phyloP scores from a whole-genome alignment of 2,329 filamentous ascomycete species.

The Monilinia polystroma region DNA sequence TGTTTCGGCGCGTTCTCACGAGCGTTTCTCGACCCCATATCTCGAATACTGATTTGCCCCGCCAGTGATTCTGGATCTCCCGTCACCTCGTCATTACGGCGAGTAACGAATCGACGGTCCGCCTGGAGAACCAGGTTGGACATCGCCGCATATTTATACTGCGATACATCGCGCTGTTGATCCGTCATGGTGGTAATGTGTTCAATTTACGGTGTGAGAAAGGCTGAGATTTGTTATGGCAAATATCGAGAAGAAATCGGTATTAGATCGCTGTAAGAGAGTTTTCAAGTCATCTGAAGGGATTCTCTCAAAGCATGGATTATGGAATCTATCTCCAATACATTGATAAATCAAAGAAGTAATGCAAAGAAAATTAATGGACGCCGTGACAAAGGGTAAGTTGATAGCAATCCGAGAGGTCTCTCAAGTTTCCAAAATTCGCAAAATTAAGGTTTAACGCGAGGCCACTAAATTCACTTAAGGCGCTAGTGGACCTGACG shows the following conservation, averaged over 20 bases:
- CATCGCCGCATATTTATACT: conserved; percentile 99
- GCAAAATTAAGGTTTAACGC: conserved; percentile 25
- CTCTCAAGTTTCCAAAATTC: conserved; percentile 20
- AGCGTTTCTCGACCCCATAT: conserved; percentile 86
- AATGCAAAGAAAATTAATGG: conserved; percentile 13
- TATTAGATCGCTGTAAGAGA: conserved; percentile 19
- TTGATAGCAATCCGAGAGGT: conserved; percentile 13
- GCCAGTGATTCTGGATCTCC: conserved; percentile 97
- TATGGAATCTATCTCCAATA: conserved; percentile 10
- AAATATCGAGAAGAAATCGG: conserved; percentile 17
- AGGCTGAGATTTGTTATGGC: conserved; percentile 30
- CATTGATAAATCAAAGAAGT: conserved; percentile 5
- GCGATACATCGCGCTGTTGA: conserved; percentile 78
- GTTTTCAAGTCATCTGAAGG: conserved; percentile 23
- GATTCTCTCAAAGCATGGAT: conserved; percentile 19
- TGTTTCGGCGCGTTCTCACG: conserved; percentile 78
- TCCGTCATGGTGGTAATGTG: conserved; percentile 60
- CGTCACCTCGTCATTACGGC: conserved; percentile 90
- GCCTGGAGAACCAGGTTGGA: conserved; percentile 99
- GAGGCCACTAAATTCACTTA: conserved; percentile 17
- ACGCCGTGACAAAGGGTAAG: conserved; percentile 6
- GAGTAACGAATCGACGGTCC: conserved; percentile 91
- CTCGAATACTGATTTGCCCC: conserved; percentile 85
- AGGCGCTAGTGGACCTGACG: conserved; percentile 12
- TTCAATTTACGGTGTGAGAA: conserved; percentile 34